Percentiles rank a stretch among this genome's conserved stretches.
Conservation (phyloP, 176 grass and related monocot genomes). For the Bolboschoenus planiculmis region DNA sequence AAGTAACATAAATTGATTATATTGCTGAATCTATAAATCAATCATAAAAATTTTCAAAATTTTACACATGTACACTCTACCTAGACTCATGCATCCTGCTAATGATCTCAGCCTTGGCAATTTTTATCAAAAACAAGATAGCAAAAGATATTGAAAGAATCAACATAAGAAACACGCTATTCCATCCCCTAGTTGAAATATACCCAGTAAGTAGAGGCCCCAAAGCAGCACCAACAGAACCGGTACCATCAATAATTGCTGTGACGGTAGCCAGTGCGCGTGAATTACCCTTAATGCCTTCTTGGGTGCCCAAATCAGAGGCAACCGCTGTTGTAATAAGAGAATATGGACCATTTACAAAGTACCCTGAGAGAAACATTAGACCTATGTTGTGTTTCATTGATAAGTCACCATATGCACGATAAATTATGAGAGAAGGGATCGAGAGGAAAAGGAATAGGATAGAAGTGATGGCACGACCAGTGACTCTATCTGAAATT, state of each 20-base stretch:
- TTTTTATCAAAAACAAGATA: conserved; percentile 66
- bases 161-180: conserved; percentile 86
- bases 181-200: conserved; percentile 93
- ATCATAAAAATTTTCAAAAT: not conserved
- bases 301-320: conserved; percentile 88
- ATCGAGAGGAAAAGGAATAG: conserved; percentile 84
- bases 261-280: conserved; percentile 82
- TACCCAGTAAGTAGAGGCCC: conserved; percentile 89
- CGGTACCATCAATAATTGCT: conserved; percentile 80
- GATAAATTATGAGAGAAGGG: conserved; percentile 64
- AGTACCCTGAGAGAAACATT: conserved; percentile 88
- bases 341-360: conserved; percentile 92
- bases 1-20: not conserved
- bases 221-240: conserved; percentile 79
- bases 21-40: not conserved
- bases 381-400: conserved; percentile 63
- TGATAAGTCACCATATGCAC: conserved; percentile 69
- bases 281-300: conserved; percentile 63
- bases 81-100: conserved; percentile 34
- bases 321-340: conserved; percentile 96
- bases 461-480: conserved; percentile 55
- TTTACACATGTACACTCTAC: conserved; percentile 18
- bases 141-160: conserved; percentile 72
- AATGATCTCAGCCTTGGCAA: conserved; percentile 65
- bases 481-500: conserved; percentile 57